Base-by-base conservation (phyloP, 1,284 basidiomycete species). In the Tilletiaria anomala region DNA sequence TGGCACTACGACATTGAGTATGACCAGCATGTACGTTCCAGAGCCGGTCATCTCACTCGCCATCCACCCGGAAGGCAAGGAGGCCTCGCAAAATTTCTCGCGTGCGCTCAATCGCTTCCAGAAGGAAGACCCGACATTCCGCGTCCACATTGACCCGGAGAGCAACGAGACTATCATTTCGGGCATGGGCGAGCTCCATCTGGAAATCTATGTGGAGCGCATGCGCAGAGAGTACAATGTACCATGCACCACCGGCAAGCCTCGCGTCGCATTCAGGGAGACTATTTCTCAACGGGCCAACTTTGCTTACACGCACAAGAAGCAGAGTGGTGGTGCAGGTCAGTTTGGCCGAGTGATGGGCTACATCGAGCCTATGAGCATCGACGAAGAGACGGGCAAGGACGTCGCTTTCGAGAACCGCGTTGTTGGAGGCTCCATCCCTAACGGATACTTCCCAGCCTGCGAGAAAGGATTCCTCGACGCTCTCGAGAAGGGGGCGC, bases 121-220 rank as follows among this genome's bases (percentile, higher is more conserved):
- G 70, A 93, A 91, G 70, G 93, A 99, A 68, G 93, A 97, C 68
- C 93, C 93, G 1, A 99, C 93, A 0, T 99, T 99, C 80, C 79
- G 82, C 41, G 91, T 97, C 1, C 91, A 96, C 68, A 77, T 97
- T 44, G 93, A 99, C 69, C 70, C 74, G 24, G 88, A 94, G 66
- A 86, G 82, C 58, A 85, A 89, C 70, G 93, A 97, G 82, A 97
- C 93, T n/a, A 99, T 99, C 68, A 96, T 99, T 51, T 91, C 86
- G 23, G 93, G 93, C 15, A 99, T 97, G 93, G 93, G 91, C 21
- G 93, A 99, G 70, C 77, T 99, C 8, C 93, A 99, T 67, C 77
- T 99, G 19, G 93, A 99, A 66, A 94, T 99, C 62, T 97, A 99
- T 71, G 91, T 96, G 48, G 93, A 97, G 70, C 83, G 93, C 34